These are phyloP conservation scores for Barnettozyma salicaria DNA, from an alignment of 805 yeast genomes.

Conservation along the genomic window DNA sequence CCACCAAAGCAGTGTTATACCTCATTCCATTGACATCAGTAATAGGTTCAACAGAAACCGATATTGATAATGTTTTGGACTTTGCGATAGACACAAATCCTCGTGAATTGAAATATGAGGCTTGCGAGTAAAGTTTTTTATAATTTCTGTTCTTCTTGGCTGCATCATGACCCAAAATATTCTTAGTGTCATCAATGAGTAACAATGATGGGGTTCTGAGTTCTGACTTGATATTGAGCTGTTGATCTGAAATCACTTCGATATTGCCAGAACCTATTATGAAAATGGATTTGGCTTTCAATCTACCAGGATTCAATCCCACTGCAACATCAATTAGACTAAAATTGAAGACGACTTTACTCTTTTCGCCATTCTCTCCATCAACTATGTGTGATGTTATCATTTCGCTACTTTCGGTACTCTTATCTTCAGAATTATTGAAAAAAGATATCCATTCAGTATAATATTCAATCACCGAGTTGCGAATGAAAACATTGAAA, in stretches of 20 bases:
- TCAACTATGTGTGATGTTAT: conserved; percentile 7
- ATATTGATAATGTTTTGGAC: conserved; percentile 29
- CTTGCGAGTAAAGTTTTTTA: conserved; percentile 35
- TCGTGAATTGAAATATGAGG: conserved; percentile 33
- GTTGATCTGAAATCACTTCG: conserved; percentile 40
- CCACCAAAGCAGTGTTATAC: conserved; percentile 33
- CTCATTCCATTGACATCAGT: conserved; percentile 23
- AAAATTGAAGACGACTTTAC: conserved; percentile 16
- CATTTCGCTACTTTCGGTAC: conserved; percentile 1
- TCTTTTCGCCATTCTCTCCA: conserved; percentile 3
- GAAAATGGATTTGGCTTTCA: conserved; percentile 48
- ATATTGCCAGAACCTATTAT: conserved; percentile 48
- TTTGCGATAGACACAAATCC: conserved; percentile 54
- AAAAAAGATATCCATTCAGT: conserved; percentile 51
- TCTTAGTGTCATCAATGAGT: conserved; percentile 56
- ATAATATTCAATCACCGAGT: conserved; percentile 48
- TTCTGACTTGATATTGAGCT: conserved; percentile 3
- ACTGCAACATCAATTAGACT: conserved; percentile 46
- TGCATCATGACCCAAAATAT: conserved; percentile 29
- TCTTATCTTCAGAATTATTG: conserved; percentile 22
- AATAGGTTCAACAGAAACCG: conserved; percentile 21
- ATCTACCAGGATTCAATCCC: conserved; percentile 57
- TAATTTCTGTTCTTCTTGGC: conserved; percentile 21
- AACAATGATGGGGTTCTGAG: conserved; percentile 41
- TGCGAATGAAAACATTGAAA: conserved; percentile 40